Base-by-base conservation (phyloP, 176 grass and related monocot genomes). In the Carex kokanica region DNA sequence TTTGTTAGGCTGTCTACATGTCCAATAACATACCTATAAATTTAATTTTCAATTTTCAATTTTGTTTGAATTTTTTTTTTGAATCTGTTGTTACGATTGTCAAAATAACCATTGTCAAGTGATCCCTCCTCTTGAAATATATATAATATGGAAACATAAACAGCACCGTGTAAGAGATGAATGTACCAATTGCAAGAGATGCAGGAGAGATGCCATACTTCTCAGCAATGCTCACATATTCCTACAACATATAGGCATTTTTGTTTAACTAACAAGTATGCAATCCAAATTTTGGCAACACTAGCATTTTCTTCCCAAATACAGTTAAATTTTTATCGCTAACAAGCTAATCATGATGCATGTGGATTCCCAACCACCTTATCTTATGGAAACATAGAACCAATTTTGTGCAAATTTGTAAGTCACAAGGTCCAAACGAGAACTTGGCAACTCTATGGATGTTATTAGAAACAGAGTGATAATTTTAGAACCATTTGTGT, bases 121-220 rank as follows among this genome's bases (percentile, higher is more conserved):
- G 45, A 49, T 49, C 45, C 10, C 45, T 49, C 45, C 45, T 49
- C 45, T 12, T 2, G 7, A 25, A 53, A 15, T 53, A 74, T 16
- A 15, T 53, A 74, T 16, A 53, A 29, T 74, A 24, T 53, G 43
- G 71, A 74, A 74, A 52, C 36, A 15, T 27, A 51, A 74, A 53
- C 71, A 29, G 21, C 43, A 29, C 4, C 27, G 15, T 15, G 40
- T 74, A 74, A 53, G 21, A 85, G 41, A 18, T 43, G 23, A 21
- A 51, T 83, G 61, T 85, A 95, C 95, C 92, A 64, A 95, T 88
- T 71, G 95, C 87, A 66, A 98, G 89, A 52, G 61, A 81, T 71
- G 86, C 91, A 56, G 90, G 90, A 29, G 89, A 93, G 77, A 98
- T 81, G 51, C 87, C 90, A 80, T 86, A 84, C 4, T 90, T 93